These are phyloP conservation scores for Suhomyces atakaporum DNA, from an alignment of 1,139 yeast species.

Conservation along the genomic window DNA sequence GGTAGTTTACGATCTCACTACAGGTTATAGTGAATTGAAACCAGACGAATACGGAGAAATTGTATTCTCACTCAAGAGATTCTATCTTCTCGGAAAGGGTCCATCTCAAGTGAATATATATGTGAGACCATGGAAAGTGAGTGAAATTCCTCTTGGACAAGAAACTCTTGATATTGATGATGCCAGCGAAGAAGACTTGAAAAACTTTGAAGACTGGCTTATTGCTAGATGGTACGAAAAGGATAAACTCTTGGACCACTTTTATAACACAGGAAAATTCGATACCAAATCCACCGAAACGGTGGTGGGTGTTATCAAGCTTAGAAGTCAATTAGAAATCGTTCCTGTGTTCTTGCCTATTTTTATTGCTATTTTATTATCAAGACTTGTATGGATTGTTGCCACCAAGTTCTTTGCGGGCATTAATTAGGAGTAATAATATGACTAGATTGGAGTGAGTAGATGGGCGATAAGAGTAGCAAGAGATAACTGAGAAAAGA, in stretches of 20 bases:
- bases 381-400: constrained; percentile 12
- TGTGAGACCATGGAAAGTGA: constrained; percentile 56
- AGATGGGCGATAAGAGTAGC: too few relatives aligned
- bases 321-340: constrained; percentile 20
- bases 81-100: constrained; percentile 68
- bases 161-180: constrained; percentile 48
- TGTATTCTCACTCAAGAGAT: constrained; percentile 61
- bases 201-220: constrained; percentile 73
- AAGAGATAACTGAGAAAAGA: too few relatives aligned
- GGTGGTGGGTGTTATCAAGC: constrained; percentile 14
- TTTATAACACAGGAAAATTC: constrained; percentile 61
- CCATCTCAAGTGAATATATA: constrained; percentile 68
- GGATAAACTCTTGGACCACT: constrained; percentile 65
- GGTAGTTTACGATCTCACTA: constrained; percentile 78
- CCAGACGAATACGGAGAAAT: constrained; percentile 76
- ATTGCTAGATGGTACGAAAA: constrained; percentile 75
- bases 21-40: constrained; percentile 73
- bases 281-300: constrained; percentile 21
- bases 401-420: constrained; percentile 1
- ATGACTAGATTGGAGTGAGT: too few relatives aligned
- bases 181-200: constrained; percentile 43
- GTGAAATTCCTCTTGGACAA: constrained; percentile 68
- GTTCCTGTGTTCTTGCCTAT: constrained; percentile 19
- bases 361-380: constrained; percentile 10
- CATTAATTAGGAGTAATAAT: too few relatives aligned